Evolutionary conservation across 345 rosid species (phyloP).

Genomic region (Odontarrhena argentea): DNA sequence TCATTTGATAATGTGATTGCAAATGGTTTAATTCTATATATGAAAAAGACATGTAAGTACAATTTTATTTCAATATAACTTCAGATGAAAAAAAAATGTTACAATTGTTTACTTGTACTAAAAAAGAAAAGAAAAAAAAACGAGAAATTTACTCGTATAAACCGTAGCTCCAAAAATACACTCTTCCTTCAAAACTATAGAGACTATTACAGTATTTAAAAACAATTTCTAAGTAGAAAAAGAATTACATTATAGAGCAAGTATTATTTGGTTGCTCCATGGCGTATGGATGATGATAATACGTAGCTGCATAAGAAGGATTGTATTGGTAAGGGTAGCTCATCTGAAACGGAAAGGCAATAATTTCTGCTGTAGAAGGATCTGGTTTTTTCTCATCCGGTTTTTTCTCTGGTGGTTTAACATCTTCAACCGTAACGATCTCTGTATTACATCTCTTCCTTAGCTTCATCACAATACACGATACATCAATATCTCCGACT

Average conservation of each 20-base stretch:
- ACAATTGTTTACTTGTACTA: too few relatives aligned
- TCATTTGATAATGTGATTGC: too few relatives aligned
- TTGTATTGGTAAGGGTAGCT: conserved; percentile 20
- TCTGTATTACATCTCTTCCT: conserved; percentile 56
- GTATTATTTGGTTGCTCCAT: conserved; percentile 19
- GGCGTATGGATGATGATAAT: conserved; percentile 24
- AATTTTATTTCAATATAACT: too few relatives aligned
- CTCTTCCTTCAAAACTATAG: conserved; percentile 17
- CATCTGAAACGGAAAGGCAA: conserved; percentile 22
- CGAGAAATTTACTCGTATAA: too few relatives aligned
- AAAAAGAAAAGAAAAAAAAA: too few relatives aligned
- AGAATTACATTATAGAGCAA: conserved; percentile 34
- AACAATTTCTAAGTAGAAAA: background rate
- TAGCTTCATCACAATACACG: conserved; percentile 47
- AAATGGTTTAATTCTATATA: too few relatives aligned
- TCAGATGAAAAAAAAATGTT: too few relatives aligned
- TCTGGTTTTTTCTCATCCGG: conserved; percentile 48
- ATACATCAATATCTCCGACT: conserved; percentile 58
- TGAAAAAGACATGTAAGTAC: too few relatives aligned
- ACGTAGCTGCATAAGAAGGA: conserved; percentile 12
- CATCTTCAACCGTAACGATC: conserved; percentile 58
- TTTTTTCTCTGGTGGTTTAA: conserved; percentile 63
- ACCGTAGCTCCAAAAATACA: background rate
- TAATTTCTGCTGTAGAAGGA: conserved; percentile 16
- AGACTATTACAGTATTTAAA: background rate